A percentile compares a stretch with the other conserved stretches of the same genome.
Conservation (phyloP, 352 stramenopile genomes). For the Saprolegnia diclina region DNA sequence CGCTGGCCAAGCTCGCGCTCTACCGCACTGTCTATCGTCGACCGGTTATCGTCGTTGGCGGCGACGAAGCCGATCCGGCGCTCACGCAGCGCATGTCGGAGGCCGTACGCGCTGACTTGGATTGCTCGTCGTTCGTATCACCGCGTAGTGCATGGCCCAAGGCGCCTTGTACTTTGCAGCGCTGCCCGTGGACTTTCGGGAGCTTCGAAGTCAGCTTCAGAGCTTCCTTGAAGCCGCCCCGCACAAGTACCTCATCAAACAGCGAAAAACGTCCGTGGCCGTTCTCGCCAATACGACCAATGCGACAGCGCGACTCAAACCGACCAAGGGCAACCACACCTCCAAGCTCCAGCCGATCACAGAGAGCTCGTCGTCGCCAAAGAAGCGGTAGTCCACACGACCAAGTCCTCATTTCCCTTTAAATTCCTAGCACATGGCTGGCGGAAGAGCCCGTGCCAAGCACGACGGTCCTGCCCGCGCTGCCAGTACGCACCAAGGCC, state of each 20-base stretch:
- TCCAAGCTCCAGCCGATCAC: neutral
- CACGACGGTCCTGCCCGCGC: neutral
- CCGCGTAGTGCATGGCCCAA: slow-evolving; percentile 34
- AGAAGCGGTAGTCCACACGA: neutral
- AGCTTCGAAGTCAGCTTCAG: slow-evolving; percentile 49
- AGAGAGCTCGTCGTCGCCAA: neutral
- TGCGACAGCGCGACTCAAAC: neutral
- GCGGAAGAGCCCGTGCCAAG: neutral
- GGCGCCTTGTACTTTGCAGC: slow-evolving; percentile 57
- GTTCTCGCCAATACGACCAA: neutral
- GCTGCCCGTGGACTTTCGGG: slow-evolving; percentile 53
- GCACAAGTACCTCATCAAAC: slow-evolving; percentile 51
- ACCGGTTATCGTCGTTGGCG: slow-evolving; percentile 54
- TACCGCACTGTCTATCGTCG: slow-evolving; percentile 40
- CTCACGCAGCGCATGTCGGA: slow-evolving; percentile 35
- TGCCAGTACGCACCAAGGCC: neutral
- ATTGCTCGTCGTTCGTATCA: neutral
- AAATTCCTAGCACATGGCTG: neutral
- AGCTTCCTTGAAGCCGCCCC: slow-evolving; percentile 48
- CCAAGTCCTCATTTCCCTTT: no score
- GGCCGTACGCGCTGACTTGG: slow-evolving; percentile 10
- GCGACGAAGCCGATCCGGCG: slow-evolving; percentile 34
- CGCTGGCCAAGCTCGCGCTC: slow-evolving; percentile 36
- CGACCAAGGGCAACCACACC: neutral
- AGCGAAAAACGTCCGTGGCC: slow-evolving; percentile 34